Evolutionary conservation across 179 eudicot genomes (phyloP).

Genomic region (Beta corolliflora): DNA sequence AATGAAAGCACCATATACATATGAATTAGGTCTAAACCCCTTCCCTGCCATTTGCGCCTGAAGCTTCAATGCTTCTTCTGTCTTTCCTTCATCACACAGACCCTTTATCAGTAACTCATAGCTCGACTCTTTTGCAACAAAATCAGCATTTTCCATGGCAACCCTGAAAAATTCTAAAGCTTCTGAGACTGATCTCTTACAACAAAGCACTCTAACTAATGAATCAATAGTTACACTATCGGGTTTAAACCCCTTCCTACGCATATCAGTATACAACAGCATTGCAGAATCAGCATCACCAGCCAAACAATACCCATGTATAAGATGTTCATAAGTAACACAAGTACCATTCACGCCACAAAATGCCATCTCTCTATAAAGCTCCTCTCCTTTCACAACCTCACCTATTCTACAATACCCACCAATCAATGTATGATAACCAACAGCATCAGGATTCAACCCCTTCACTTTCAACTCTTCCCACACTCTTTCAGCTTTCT

Average conservation of each 20-base stretch:
- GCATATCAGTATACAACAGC: constrained; percentile 60
- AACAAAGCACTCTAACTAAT: constrained; percentile 48
- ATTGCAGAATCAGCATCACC: constrained; percentile 61
- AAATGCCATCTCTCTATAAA: constrained; percentile 64
- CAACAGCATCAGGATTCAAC: constrained; percentile 50
- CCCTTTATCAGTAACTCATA: constrained; percentile 61
- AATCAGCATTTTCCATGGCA: constrained; percentile 41
- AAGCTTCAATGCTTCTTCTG: constrained; percentile 62
- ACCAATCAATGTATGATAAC: constrained; percentile 73
- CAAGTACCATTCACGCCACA: constrained; percentile 50
- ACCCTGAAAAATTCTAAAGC: constrained; percentile 52
- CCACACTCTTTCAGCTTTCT: constrained; percentile 62
- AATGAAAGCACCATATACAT: constrained; percentile 57
- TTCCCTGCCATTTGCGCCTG: constrained; percentile 82
- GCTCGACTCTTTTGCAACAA: constrained; percentile 44
- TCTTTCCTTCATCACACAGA: constrained; percentile 61
- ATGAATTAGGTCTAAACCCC: constrained; percentile 58
- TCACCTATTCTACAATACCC: constrained; percentile 72
- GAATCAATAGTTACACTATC: constrained; percentile 52
- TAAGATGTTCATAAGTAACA: constrained; percentile 72
- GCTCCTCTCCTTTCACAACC: constrained; percentile 65
- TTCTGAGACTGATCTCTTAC: constrained; percentile 39
- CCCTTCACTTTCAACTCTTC: constrained; percentile 57
- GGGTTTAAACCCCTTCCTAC: constrained; percentile 53
- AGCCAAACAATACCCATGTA: constrained; percentile 64